Evolutionary conservation across 331 rosid genomes (phyloP).

Genomic region (Stylosanthes scabra): DNA sequence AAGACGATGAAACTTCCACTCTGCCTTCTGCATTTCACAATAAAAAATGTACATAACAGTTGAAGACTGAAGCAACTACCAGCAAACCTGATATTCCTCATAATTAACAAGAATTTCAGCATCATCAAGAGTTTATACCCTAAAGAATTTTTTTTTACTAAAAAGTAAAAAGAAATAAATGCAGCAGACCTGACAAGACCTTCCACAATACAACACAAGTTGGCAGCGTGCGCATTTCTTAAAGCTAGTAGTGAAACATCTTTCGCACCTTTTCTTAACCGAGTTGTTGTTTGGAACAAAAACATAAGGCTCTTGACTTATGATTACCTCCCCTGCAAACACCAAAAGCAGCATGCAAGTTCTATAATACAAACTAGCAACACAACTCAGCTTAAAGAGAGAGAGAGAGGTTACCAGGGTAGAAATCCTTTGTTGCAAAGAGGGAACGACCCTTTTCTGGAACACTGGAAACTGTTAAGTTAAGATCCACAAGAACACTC

Average conservation of each 20-base stretch:
- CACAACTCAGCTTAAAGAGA: background rate
- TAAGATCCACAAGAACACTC: slow-evolving; percentile 41
- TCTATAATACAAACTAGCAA: background rate
- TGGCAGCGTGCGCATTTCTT: slow-evolving; percentile 86
- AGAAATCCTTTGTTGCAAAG: slow-evolving; percentile 60
- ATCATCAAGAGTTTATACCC: background rate
- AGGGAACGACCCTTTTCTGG: slow-evolving; percentile 84
- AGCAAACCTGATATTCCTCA: background rate
- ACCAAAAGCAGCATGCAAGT: slow-evolving; percentile 11
- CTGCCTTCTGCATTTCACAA: slow-evolving; percentile 62
- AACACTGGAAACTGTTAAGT: slow-evolving; percentile 55
- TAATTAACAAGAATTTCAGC: background rate
- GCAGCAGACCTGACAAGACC: slow-evolving; percentile 70
- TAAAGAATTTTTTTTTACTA: too few species aligned
- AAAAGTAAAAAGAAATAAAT: background rate
- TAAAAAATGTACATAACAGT: slow-evolving; percentile 18
- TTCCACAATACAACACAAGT: slow-evolving; percentile 74
- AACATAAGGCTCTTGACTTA: slow-evolving; percentile 78
- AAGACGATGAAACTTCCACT: slow-evolving; percentile 91
- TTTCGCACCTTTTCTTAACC: slow-evolving; percentile 63
- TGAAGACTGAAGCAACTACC: background rate
- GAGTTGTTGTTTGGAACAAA: slow-evolving; percentile 75
- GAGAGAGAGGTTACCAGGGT: slow-evolving; percentile 58
- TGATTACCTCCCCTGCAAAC: slow-evolving; percentile 75
- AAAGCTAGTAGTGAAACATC: slow-evolving; percentile 67